These are phyloP conservation scores for Nicotiana tabacum DNA, from an alignment of 257 asterid genomes.

Conservation along the genomic window DNA sequence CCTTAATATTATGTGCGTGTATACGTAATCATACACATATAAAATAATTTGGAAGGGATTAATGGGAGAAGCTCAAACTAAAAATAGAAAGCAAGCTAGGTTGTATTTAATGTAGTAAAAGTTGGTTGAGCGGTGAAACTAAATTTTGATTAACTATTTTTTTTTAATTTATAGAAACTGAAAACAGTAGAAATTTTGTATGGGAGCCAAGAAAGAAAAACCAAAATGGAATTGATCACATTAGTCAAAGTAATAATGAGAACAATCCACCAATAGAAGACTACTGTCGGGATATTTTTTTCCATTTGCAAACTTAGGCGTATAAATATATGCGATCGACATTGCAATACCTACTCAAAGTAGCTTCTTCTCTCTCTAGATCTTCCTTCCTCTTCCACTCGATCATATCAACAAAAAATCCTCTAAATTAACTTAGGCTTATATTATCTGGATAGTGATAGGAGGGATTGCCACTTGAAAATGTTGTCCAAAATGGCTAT, in stretches of 20 bases:
- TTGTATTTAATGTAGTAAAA: neutral
- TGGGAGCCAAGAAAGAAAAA: neutral
- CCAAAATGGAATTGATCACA: conserved; percentile 10
- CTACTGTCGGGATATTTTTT: neutral
- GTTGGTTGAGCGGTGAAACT: conserved; percentile 9
- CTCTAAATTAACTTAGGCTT: neutral
- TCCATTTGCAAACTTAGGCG: neutral
- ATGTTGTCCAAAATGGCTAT: conserved; percentile 38
- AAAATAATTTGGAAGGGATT: no score
- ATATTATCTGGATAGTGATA: neutral
- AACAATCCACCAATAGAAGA: conserved; percentile 19
- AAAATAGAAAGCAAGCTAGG: neutral
- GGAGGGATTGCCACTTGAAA: neutral
- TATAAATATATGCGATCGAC: conserved; percentile 14
- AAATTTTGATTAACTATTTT: neutral
- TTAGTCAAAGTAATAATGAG: conserved; percentile 16
- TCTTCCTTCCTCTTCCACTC: neutral
- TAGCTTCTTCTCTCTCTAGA: neutral
- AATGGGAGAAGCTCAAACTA: neutral
- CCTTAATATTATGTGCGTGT: no score
- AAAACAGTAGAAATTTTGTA: neutral
- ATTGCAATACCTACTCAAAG: conserved; percentile 9
- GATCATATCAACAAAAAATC: no score
- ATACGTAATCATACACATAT: no score
- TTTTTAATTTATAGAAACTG: neutral